Base-by-base conservation (phyloP, 179 eudicot species). In the Amaranthus tricolor region DNA sequence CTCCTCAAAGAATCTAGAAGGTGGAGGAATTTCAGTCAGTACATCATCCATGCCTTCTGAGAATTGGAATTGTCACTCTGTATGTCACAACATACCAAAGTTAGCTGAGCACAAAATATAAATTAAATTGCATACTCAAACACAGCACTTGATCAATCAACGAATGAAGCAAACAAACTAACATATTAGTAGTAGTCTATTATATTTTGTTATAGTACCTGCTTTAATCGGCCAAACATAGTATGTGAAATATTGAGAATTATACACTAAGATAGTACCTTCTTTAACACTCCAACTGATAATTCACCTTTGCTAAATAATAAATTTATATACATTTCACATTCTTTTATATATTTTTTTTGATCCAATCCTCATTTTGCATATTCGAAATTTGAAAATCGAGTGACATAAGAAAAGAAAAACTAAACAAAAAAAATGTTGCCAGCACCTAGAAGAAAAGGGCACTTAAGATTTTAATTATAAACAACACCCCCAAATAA, bases 1-100 rank as follows among this genome's bases (percentile, higher is more conserved):
- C 74, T 96, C 99, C 69, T 85, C 75, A 65, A 89, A 86, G 83
- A 96, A 91, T 79, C 99, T 85, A 66, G 98, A 89, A 78, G 99
- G 98, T 19, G 96, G 98, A 59, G 98, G 96, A 76, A 82, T 62
- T 20, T 90, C 98, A 60, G 98, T 96, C 81, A 93, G 72, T 71
- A 93, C 96, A 76, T 95, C 94, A 74, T 93, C 98, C 99, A 96
- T 93, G 66, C 80, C 68, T 56, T 67, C 20, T 6, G 7, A 62
- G 49, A 57, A 14, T 20, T 17, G 54, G 62, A 49, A 55, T 48
- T 19, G 56, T 70, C 68, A 60, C 75, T 57, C 82, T 83, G 83
- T 70, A 60, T 68, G 67, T 31, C 15, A 57, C 64, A 62, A 77
- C 6, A 57, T 12, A 9, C 6, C 19, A 75, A 20, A 55, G 9